These are phyloP conservation scores for Scheffersomyces insectosa DNA, from an alignment of 1,139 yeast genomes.

Conservation along the genomic window DNA sequence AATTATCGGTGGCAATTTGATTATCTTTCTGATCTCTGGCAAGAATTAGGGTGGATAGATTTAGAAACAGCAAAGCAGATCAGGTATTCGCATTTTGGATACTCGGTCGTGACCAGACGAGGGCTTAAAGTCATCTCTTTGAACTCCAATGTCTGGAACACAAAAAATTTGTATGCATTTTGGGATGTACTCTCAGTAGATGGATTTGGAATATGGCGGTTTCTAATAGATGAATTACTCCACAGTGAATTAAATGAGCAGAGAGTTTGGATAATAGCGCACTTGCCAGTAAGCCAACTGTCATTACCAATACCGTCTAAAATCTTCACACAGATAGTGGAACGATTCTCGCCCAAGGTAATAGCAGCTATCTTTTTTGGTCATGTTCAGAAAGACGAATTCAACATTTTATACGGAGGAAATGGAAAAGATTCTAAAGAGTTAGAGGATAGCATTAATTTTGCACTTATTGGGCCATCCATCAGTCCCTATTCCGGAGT, in stretches of 20 bases:
- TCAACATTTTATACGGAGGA: constrained; percentile 24
- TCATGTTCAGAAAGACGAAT: constrained; percentile 25
- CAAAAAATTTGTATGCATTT: constrained; percentile 25
- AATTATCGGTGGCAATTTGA: constrained; percentile 30
- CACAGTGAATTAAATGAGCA: constrained; percentile 28
- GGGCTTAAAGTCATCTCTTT: constrained; percentile 32
- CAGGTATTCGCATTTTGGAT: constrained; percentile 29
- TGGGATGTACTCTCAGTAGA: constrained; percentile 22
- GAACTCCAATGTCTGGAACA: constrained; percentile 33
- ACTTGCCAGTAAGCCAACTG: constrained; percentile 22
- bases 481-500: constrained; percentile 28
- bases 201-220: constrained; percentile 30
- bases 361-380: constrained; percentile 37
- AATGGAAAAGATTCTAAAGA: constrained; percentile 7
- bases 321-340: constrained; percentile 26
- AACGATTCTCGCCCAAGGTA: constrained; percentile 33
- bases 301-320: constrained; percentile 28
- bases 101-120: constrained; percentile 22
- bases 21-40: constrained; percentile 29
- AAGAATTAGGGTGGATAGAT: constrained; percentile 42
- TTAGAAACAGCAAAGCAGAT: constrained; percentile 29
- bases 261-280: constrained; percentile 36
- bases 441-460: constrained; percentile 19
- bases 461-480: constrained; percentile 33
- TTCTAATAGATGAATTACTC: constrained; percentile 28